These are phyloP conservation scores for Phialemoniopsis sp. DNA, from an alignment of 2,329 filamentous ascomycete species.

Conservation along the genomic window DNA sequence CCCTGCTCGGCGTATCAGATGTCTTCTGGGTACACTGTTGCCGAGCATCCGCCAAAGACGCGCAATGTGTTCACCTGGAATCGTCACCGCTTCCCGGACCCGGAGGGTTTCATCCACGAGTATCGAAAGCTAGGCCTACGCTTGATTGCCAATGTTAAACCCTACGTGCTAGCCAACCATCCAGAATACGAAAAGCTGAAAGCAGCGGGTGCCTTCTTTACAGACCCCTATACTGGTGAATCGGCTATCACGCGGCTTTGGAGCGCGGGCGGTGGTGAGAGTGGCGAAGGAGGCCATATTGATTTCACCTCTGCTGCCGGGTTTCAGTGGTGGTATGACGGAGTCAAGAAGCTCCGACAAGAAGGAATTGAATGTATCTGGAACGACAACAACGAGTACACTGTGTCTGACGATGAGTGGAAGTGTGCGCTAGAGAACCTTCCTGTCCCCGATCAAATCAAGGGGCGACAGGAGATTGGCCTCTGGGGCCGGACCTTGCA, in stretches of 20 bases:
- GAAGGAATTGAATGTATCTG: constrained; percentile 70
- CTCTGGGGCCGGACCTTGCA: constrained; percentile 67
- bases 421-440: constrained; percentile 50
- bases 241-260: constrained; percentile 61
- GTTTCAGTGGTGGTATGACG: constrained; percentile 69
- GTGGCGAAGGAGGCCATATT: constrained; percentile 66
- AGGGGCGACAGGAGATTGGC: constrained; percentile 47
- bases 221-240: constrained; percentile 45
- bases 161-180: constrained; percentile 64
- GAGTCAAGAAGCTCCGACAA: constrained; percentile 56
- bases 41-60: constrained; percentile 63
- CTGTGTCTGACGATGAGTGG: constrained; percentile 63
- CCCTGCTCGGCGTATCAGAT: constrained; percentile 70
- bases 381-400: constrained; percentile 79
- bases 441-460: constrained; percentile 25
- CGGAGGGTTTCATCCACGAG: constrained; percentile 56
- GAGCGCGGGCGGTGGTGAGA: constrained; percentile 69
- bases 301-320: constrained; percentile 67
- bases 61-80: constrained; percentile 73
- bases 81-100: constrained; percentile 63
- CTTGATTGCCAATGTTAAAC: constrained; percentile 69
- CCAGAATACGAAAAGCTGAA: constrained; percentile 61
- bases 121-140: constrained; percentile 63
- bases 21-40: constrained; percentile 68
- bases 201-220: constrained; percentile 59